These are phyloP conservation scores for Diplodia corticola DNA, from an alignment of 2,329 filamentous ascomycete species.

Conservation along the genomic window DNA sequence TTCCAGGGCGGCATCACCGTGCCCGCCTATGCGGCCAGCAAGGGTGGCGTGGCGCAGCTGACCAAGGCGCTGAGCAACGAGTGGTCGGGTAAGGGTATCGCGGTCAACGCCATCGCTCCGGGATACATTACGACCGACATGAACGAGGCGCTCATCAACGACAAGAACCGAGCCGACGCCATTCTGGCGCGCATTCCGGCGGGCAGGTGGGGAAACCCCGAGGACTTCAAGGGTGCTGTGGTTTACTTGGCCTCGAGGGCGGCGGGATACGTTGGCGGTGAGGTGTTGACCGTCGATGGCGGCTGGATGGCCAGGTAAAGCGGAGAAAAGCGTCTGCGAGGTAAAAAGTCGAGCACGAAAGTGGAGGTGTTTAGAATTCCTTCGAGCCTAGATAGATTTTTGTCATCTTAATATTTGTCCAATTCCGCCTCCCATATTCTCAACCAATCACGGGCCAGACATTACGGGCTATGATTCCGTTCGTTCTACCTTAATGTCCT, in stretches of 20 bases:
- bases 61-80: conserved; percentile 86
- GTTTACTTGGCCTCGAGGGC: conserved; percentile 76
- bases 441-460: not conserved
- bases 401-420: not conserved
- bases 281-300: conserved; percentile 81
- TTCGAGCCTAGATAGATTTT: not conserved
- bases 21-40: conserved; percentile 82
- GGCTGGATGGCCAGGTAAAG: conserved; percentile 85
- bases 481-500: conserved; percentile 1
- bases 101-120: conserved; percentile 84
- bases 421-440: not conserved
- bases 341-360: not conserved
- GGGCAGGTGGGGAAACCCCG: conserved; percentile 77
- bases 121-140: conserved; percentile 94
- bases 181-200: conserved; percentile 82
- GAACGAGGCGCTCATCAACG: conserved; percentile 79
- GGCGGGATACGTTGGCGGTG: conserved; percentile 80
- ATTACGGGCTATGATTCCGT: not conserved
- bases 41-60: conserved; percentile 81
- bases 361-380: not conserved
- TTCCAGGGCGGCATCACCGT: conserved; percentile 89
- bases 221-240: conserved; percentile 83
- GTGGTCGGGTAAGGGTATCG: conserved; percentile 77
- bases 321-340: not conserved
- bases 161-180: conserved; percentile 66